phyloP scores from a whole-genome alignment of 129 eudicot species.

The Mikania micrantha region DNA sequence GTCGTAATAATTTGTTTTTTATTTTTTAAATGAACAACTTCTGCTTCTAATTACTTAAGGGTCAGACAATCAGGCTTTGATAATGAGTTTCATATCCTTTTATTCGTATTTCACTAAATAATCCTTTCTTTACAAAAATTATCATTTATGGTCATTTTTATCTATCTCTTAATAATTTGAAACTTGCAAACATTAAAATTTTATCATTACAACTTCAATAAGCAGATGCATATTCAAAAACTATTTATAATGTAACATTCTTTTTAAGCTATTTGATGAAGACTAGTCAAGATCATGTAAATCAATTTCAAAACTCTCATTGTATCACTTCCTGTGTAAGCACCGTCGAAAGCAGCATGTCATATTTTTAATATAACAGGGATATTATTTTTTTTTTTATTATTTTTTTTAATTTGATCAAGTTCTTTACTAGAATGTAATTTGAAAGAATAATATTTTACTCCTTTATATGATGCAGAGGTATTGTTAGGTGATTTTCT shows the following conservation, averaged over 20 bases:
- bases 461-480: constrained; percentile 44
- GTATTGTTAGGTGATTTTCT: constrained; percentile 70
- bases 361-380: not conserved
- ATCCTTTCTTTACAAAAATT: not conserved
- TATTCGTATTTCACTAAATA: not conserved
- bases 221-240: not conserved
- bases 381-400: not conserved
- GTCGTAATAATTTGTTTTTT: not conserved
- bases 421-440: not conserved
- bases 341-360: not conserved
- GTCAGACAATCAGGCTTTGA: not conserved
- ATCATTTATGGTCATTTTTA: not conserved
- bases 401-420: too few species aligned
- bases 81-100: not conserved
- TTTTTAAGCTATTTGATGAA: not conserved
- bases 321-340: not conserved
- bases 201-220: not conserved
- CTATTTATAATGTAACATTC: not conserved
- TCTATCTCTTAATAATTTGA: not conserved
- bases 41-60: not conserved
- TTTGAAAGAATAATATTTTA: not conserved
- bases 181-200: not conserved
- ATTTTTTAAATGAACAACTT: not conserved
- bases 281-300: not conserved
- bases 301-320: not conserved